Percentiles rank a stretch among this genome's conserved stretches.
These are phyloP conservation scores for Mucor lusitanicus DNA, from an alignment of 371 early-diverging fungal genomes.

Conservation along the genomic window DNA sequence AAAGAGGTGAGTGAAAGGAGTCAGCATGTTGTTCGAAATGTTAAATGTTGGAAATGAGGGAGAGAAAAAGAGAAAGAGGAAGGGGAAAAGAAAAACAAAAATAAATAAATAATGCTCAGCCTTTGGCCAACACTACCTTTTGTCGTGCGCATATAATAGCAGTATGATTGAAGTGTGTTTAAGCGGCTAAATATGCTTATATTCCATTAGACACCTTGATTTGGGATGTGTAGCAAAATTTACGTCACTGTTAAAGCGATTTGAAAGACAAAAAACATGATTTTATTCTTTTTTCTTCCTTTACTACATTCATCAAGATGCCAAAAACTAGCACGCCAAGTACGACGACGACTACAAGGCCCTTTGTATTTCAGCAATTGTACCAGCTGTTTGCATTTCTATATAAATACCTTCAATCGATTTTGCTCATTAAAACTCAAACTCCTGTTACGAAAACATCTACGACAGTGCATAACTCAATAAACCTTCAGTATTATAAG, in stretches of 20 bases:
- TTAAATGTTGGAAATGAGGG: not conserved
- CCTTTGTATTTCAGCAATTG: conserved; percentile 11
- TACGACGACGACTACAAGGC: not conserved
- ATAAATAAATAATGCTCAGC: not conserved
- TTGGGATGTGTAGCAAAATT: not conserved
- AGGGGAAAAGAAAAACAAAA: not conserved
- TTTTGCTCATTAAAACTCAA: conserved; percentile 5
- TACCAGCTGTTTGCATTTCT: conserved; percentile 2
- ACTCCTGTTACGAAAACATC: conserved; percentile 7
- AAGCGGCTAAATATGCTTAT: not conserved
- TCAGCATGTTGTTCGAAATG: not conserved
- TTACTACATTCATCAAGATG: not conserved
- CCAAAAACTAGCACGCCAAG: not conserved
- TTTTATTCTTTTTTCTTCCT: not conserved
- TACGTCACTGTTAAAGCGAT: conserved; percentile 4
- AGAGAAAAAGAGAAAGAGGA: not conserved
- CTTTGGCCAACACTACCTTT: not conserved
- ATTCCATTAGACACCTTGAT: not conserved
- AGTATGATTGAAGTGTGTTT: not conserved
- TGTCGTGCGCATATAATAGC: not conserved
- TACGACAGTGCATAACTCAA: conserved; percentile 12
- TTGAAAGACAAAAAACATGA: not conserved
- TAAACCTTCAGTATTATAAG: conserved; percentile 31
- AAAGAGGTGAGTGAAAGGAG: conserved; percentile 28
- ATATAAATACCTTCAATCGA: conserved; percentile 4